Evolutionary conservation across 441 rosid species (phyloP), one percentile per base, ranked within the genome.

Genomic region (Gossypium trilobum): DNA sequence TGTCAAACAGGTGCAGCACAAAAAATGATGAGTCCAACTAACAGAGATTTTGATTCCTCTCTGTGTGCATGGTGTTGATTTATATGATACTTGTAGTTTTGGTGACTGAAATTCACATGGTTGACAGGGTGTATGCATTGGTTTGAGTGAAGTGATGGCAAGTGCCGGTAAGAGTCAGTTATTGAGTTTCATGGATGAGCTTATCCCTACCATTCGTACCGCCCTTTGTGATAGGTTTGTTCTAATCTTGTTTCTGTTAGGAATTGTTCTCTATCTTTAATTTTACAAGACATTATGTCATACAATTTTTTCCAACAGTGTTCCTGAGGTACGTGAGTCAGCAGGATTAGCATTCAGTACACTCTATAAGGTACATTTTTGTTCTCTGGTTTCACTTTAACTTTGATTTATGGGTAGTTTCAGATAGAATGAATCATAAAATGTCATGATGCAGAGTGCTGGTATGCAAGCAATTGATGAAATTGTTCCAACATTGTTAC

Each of bases 401-500:
- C 65, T 59, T 19, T 19, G 31, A 58, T 56, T 10, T 36, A 52
- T 33, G 20, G 56, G 16, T 36, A 44, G 77, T 36, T 72, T 42
- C 25, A 22, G 16, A 58, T 65, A 13, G 48, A 19, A 73, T 56
- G 33, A 63, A n/a, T n/a, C 20, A 33, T 60, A 68, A 73, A 36
- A 42, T 73, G 14, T 76, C 61, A 58, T 67, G 74, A 67, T 75
- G 74, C 81, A 96, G 99, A 96, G 93, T 85, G 99, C 98, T 73
- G 98, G 99, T 75, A 70, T 96, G 96, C 98, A 90, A 91, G 99
- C 97, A 77, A 91, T 96, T 75, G 99, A 93, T 85, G 99, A 96
- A 86, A 96, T 96, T 73, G 93, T 96, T 66, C 98, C 98, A 69
- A 93, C 98, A 1, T 88, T 96, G 82, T 73, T 96, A 80, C 96